Evolutionary conservation across 371 early-diverging fungal genomes (phyloP).

Genomic region (Lichtheimia hyalospora): DNA sequence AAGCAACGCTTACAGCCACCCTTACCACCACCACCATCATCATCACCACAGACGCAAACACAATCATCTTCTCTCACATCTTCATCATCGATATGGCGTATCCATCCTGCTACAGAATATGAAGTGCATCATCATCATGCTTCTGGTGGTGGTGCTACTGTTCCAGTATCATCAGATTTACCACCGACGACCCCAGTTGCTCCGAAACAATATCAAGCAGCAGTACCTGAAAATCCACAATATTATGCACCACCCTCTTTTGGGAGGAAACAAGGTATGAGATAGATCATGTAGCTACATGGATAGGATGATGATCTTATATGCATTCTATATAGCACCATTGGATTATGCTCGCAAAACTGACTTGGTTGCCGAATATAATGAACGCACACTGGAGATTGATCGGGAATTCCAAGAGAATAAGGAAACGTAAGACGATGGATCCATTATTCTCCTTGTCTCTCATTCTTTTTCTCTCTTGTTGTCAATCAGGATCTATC

Average conservation of each 20-base stretch:
- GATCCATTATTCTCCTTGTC: background rate
- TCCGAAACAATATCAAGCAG: background rate
- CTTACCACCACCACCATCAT: background rate
- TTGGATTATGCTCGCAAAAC: no score
- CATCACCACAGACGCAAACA: background rate
- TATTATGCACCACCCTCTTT: background rate
- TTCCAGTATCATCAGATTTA: background rate
- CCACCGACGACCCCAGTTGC: background rate
- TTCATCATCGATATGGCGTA: background rate
- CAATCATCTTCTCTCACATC: background rate
- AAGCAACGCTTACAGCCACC: background rate
- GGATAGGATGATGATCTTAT: no score
- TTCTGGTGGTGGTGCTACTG: no score
- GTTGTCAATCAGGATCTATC: slow-evolving; percentile 9
- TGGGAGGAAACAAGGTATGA: no score
- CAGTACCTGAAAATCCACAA: slow-evolving; percentile 9
- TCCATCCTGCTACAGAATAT: background rate
- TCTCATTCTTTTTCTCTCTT: background rate
- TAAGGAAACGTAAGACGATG: slow-evolving; percentile 14
- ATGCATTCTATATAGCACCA: no score
- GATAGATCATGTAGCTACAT: no score
- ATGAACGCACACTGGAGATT: slow-evolving; percentile 11
- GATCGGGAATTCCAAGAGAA: slow-evolving; percentile 17
- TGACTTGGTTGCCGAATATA: slow-evolving; percentile 3
- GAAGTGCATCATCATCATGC: background rate